Evolutionary conservation across 768 basidiomycete genomes (phyloP).

Genomic region (Daedaleopsis nitida): DNA sequence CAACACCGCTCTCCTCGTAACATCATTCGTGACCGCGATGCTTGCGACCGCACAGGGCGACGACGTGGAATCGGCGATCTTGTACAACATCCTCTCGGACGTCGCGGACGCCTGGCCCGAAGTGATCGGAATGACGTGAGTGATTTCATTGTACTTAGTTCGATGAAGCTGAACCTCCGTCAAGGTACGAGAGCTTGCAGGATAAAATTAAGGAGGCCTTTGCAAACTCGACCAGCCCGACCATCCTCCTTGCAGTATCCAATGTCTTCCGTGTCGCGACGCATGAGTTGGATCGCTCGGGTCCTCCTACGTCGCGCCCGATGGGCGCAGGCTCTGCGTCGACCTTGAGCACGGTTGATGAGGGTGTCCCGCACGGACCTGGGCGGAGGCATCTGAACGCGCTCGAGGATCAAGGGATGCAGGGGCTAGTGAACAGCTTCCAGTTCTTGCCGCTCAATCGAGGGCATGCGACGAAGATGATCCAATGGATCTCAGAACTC

Average conservation of each 20-base stretch:
- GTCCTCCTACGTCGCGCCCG: slow-evolving; percentile 34
- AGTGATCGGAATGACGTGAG: slow-evolving; percentile 71
- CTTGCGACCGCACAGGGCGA: slow-evolving; percentile 75
- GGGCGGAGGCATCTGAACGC: slow-evolving; percentile 57
- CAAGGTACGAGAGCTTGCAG: slow-evolving; percentile 74
- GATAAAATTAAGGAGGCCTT: slow-evolving; percentile 76
- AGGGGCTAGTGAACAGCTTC: slow-evolving; percentile 72
- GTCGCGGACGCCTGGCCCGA: slow-evolving; percentile 71
- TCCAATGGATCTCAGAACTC: slow-evolving; percentile 74
- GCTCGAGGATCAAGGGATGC: slow-evolving; percentile 73
- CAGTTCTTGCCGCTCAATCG: slow-evolving; percentile 60
- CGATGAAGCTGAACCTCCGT: slow-evolving; percentile 11
- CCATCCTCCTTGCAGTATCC: slow-evolving; percentile 71
- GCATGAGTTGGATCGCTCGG: slow-evolving; percentile 50
- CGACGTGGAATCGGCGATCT: slow-evolving; percentile 78
- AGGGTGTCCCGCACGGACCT: slow-evolving; percentile 44
- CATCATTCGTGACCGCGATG: slow-evolving; percentile 77
- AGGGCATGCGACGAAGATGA: slow-evolving; percentile 52
- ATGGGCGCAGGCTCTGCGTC: slow-evolving; percentile 53
- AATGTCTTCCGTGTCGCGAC: slow-evolving; percentile 73
- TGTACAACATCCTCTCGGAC: slow-evolving; percentile 77
- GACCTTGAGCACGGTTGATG: slow-evolving; percentile 66
- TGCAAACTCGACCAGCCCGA: slow-evolving; percentile 68
- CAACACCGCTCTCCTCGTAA: slow-evolving; percentile 67
- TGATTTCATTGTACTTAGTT: slow-evolving; percentile 19